phyloP scores from a whole-genome alignment of 1,284 basidiomycete genomes.

The Acaromyces ingoldii region DNA sequence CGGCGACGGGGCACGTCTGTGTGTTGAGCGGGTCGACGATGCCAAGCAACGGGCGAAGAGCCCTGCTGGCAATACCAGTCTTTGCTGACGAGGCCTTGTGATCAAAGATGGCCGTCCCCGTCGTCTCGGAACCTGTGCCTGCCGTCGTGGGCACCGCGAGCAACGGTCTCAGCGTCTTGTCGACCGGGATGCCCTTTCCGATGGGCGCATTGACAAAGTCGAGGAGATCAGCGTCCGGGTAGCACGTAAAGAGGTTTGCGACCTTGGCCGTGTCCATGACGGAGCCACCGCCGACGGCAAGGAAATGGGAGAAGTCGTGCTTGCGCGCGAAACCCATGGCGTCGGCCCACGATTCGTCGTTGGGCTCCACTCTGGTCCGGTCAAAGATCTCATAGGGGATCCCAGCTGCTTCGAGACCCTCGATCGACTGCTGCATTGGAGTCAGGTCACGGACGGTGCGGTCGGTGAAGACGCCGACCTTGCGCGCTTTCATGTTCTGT shows the following conservation, averaged over 20 bases:
- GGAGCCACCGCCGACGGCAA: conserved; percentile 77
- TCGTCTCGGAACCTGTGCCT: conserved; percentile 81
- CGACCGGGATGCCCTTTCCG: conserved; percentile 82
- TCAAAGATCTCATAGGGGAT: conserved; percentile 81
- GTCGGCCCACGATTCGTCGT: conserved; percentile 70
- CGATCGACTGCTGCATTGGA: conserved; percentile 77
- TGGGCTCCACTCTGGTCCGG: conserved; percentile 80
- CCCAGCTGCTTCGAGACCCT: conserved; percentile 67
- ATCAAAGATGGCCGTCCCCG: conserved; percentile 94
- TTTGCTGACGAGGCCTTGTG: conserved; percentile 70
- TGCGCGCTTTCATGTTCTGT: conserved; percentile 34
- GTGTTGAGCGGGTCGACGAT: conserved; percentile 81
- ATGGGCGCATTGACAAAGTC: conserved; percentile 97
- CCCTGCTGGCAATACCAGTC: conserved; percentile 88
- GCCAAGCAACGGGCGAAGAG: conserved; percentile 82
- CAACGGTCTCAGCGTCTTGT: conserved; percentile 70
- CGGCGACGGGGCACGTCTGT: conserved; percentile 64
- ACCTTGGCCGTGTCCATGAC: conserved; percentile 91
- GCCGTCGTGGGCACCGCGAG: conserved; percentile 94
- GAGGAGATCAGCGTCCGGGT: conserved; percentile 77
- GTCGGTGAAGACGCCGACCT: conserved; percentile 94
- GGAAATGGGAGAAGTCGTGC: conserved; percentile 74
- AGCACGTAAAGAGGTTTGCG: conserved; percentile 73
- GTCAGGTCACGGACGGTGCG: conserved; percentile 72
- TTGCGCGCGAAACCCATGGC: conserved; percentile 82